Evolutionary conservation across 768 basidiomycete species (phyloP), one percentile per base, ranked within the genome.

Genomic region (Amanita subjunquillea): DNA sequence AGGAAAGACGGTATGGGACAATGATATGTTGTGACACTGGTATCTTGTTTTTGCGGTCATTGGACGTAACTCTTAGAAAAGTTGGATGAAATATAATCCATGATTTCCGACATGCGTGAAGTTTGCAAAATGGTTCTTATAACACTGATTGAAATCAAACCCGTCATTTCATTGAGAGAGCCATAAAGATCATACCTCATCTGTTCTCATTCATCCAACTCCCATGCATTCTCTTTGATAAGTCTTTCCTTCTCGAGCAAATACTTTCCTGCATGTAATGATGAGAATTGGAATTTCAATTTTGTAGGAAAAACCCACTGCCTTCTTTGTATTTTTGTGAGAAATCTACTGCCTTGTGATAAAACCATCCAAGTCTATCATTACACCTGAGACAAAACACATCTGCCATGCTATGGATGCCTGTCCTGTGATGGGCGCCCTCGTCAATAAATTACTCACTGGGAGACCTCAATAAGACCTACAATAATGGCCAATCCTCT

Each of bases 271-370:
- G 46, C 30, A 32, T 57, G 13, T 23, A 30, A 4, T 20, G n/a
- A n/a, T 43, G 6, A 13, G 6, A 15, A 17, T 36, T 12, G 46
- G 45, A 32, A 47, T 1, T 29, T 17, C 53, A 30, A 27, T 17
- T 25, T 37, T 25, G 36, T n/a, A n/a, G n/a, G n/a, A n/a, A n/a
- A 55, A 30, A 9, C 75, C 37, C 32, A 80, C 88, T n/a, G n/a
- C n/a, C 84, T 77, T 91, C 89, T 65, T 91, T 91, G 62, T 91
- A 91, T 62, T 85, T 89, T 76, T 91, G 89, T 3, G 78, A 74
- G 38, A 71, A 69, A 57, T 91, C 85, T 0, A 82, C 76, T 9
- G 89, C 87, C 61, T 83, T 85, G 64, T 87, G 80, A 58, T 91
- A 91, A 61, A 73, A 88, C 88, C 89, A 91, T 1, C 89, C 88